Percentiles rank a stretch among this genome's conserved stretches.
Conservation (phyloP, 169 alveolate genomes). For the Plasmodium billcollinsi region DNA sequence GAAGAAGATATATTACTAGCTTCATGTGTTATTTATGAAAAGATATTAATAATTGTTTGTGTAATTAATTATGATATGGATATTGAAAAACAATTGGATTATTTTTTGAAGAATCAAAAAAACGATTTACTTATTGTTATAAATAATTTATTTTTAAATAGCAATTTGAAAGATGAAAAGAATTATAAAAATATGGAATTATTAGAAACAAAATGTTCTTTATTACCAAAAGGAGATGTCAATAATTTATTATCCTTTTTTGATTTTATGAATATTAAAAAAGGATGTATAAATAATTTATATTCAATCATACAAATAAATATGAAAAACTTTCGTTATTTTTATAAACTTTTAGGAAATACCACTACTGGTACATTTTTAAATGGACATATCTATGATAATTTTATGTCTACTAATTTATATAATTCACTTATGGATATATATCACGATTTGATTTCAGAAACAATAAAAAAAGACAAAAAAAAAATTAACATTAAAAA, state of each 20-base stretch:
- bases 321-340: conserved; percentile 57
- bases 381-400: conserved; percentile 49
- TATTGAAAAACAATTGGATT: conserved; percentile 62
- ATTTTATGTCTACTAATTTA: conserved; percentile 36
- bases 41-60: conserved; percentile 61
- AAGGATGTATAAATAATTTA: conserved; percentile 49
- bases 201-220: conserved; percentile 30
- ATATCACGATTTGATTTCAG: conserved; percentile 52
- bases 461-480: conserved; percentile 65
- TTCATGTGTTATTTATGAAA: conserved; percentile 63
- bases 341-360: conserved; percentile 71
- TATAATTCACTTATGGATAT: conserved; percentile 67
- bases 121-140: conserved; percentile 27
- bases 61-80: conserved; percentile 65
- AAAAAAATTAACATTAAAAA: conserved; percentile 62
- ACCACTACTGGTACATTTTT: conserved; percentile 41
- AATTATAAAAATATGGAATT: conserved; percentile 36
- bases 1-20: conserved; percentile 39
- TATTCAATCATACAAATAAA: conserved; percentile 69
- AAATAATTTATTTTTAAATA: conserved; percentile 65
- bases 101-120: conserved; percentile 56
- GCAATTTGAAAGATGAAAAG: conserved; percentile 17
- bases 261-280: conserved; percentile 40
- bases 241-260: conserved; percentile 25
- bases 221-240: conserved; percentile 23